phyloP scores from a whole-genome alignment of 345 rosid species.

The Eucalyptus virginea region DNA sequence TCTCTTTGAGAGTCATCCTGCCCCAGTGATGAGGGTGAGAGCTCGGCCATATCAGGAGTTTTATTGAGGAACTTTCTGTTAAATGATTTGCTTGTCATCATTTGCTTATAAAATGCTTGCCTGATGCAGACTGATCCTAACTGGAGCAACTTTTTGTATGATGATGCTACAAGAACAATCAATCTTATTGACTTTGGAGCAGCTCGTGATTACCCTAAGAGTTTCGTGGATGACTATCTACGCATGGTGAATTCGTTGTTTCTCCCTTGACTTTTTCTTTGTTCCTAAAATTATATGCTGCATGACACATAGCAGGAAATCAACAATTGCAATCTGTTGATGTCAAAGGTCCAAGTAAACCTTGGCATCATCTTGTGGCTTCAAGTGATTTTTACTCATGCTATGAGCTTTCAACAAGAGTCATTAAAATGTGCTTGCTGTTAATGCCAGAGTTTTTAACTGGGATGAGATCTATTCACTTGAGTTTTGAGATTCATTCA shows the following conservation, averaged over 20 bases:
- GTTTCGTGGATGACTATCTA: constrained; percentile 78
- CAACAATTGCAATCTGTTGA: not conserved
- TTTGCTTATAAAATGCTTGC: not conserved
- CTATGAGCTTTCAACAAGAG: not conserved
- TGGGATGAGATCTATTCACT: not conserved
- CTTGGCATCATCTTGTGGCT: not conserved
- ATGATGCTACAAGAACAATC: constrained; percentile 49
- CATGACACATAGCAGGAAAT: not conserved
- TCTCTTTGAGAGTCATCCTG: not conserved
- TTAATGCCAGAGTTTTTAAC: not conserved
- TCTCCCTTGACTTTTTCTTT: not conserved
- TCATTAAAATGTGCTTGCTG: not conserved
- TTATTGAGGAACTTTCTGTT: not conserved
- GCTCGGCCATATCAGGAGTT: not conserved
- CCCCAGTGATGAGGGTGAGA: not conserved
- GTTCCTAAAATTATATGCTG: not conserved
- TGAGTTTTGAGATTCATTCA: not conserved
- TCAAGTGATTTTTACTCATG: not conserved
- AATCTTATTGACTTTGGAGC: constrained; percentile 98
- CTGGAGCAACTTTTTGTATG: constrained; percentile 89
- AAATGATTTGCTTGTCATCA: not conserved
- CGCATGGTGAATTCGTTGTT: constrained; percentile 49
- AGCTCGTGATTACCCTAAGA: constrained; percentile 81
- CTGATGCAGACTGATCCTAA: constrained; percentile 89
- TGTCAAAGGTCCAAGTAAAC: not conserved